A percentile compares a stretch with the other conserved stretches of the same genome.
phyloP scores from a whole-genome alignment of 2,329 filamentous ascomycete species.

The Claviceps humidiphila region DNA sequence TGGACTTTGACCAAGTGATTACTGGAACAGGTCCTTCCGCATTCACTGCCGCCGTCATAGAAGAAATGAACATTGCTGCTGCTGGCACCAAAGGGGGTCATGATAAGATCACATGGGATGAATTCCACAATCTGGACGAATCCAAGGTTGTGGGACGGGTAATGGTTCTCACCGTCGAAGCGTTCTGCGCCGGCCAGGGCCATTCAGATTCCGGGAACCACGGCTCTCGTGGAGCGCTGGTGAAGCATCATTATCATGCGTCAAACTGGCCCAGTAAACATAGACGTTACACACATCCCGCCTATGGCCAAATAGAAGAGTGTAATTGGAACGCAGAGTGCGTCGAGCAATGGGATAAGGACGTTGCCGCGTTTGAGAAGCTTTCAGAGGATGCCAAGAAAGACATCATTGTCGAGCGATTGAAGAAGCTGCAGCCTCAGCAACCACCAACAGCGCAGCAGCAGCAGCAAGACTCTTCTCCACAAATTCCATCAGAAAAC shows the following conservation, averaged over 20 bases:
- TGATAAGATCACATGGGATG: constrained; percentile 41
- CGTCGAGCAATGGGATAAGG: constrained; percentile 51
- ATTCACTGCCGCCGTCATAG: constrained; percentile 51
- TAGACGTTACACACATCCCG: constrained; percentile 52
- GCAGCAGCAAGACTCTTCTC: neutral
- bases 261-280: constrained; percentile 58
- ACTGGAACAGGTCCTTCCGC: constrained; percentile 60
- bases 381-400: constrained; percentile 47
- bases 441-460: neutral
- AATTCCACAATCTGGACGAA: constrained; percentile 52
- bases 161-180: constrained; percentile 56
- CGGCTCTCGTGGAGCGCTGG: constrained; percentile 49
- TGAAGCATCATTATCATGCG: constrained; percentile 64
- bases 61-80: constrained; percentile 40
- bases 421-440: constrained; percentile 3
- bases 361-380: constrained; percentile 46
- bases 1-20: constrained; percentile 62
- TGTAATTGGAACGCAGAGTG: constrained; percentile 59
- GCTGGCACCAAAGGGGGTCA: constrained; percentile 12
- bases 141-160: constrained; percentile 52
- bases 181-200: constrained; percentile 59
- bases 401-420: constrained; percentile 25
- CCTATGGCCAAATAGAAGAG: constrained; percentile 55
- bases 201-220: constrained; percentile 63
- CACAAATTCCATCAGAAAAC: neutral